phyloP scores from a whole-genome alignment of 768 basidiomycete genomes.

The Leccinum uliginosum region DNA sequence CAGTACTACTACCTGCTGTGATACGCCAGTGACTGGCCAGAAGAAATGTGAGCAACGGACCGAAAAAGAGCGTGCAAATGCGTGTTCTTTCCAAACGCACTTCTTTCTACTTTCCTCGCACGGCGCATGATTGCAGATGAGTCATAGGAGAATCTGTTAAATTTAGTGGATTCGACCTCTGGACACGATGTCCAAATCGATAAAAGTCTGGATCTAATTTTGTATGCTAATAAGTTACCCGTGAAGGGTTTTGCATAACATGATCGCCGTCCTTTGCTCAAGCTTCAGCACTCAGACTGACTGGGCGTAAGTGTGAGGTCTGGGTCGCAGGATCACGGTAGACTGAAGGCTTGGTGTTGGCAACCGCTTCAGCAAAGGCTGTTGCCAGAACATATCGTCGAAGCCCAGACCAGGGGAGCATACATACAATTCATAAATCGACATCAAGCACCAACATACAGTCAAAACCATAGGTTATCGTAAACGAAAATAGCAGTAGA shows the following conservation, averaged over 20 bases:
- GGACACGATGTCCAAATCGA: neutral
- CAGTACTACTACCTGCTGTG: too few species aligned
- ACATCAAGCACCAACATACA: slow-evolving; percentile 5
- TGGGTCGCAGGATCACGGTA: too few species aligned
- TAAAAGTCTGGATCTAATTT: neutral
- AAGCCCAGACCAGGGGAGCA: neutral
- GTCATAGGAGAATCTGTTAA: neutral
- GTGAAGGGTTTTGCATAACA: neutral
- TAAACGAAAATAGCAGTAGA: neutral
- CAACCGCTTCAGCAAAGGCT: neutral
- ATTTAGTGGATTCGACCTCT: neutral
- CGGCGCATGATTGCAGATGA: too few species aligned
- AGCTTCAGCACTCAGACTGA: neutral
- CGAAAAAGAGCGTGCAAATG: neutral
- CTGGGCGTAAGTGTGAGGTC: too few species aligned
- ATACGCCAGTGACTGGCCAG: too few species aligned
- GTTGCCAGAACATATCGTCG: neutral
- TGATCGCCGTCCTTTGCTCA: neutral
- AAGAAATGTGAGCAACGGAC: too few species aligned
- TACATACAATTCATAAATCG: slow-evolving; percentile 1
- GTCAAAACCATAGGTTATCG: neutral
- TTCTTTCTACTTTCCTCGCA: neutral
- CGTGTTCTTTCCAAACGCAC: too few species aligned
- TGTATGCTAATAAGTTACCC: neutral
- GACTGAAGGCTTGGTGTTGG: neutral